Evolutionary conservation across 140 eudicot species (phyloP), one percentile per base, ranked within the genome.

Genomic region (Senecio squalidus): DNA sequence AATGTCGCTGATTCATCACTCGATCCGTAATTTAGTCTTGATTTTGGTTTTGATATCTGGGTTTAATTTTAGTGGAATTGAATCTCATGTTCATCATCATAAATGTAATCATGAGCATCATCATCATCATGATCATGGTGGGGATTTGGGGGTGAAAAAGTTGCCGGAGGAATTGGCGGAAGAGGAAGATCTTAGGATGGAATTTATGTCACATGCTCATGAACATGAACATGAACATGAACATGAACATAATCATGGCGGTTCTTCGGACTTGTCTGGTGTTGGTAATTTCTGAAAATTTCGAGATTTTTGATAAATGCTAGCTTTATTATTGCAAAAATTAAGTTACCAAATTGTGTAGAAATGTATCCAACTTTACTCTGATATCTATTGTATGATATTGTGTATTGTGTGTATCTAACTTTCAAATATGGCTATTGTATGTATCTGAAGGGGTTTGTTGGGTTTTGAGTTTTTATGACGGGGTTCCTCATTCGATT

Each of bases 131-230:
- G 41, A 68, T n/a, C 54, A 70, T 40, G 59, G 58, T 28, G 10
- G 20, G 44, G 47, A 33, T 39, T 64, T 74, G 53, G 57, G 36
- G 48, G 55, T 27, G 70, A 74, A 54, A 63, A 76, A 59, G 77
- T 71, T 84, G 27, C 95, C 97, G 11, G 98, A 91, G 56, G 98
- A 91, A 58, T 58, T 91, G 76, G 96, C 96, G 6, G 98, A 91
- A 60, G 96, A 86, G 70, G 98, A 91, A 56, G 98, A 91, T 77
- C 85, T 91, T 60, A 72, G 66, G 62, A 17, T 79, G 43, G 88
- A 87, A 33, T 74, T 59, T 40, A 74, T 73, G 64, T 79, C 78
- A 11, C 59, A 63, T 49, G 30, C 43, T 47, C 38, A 38, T 38
- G 39, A 77, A 4, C 72, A 67, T 31, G 52, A 46, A 0, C 68